phyloP scores from a whole-genome alignment of 2,329 filamentous ascomycete genomes.

The Chaetomiaceae sp. region DNA sequence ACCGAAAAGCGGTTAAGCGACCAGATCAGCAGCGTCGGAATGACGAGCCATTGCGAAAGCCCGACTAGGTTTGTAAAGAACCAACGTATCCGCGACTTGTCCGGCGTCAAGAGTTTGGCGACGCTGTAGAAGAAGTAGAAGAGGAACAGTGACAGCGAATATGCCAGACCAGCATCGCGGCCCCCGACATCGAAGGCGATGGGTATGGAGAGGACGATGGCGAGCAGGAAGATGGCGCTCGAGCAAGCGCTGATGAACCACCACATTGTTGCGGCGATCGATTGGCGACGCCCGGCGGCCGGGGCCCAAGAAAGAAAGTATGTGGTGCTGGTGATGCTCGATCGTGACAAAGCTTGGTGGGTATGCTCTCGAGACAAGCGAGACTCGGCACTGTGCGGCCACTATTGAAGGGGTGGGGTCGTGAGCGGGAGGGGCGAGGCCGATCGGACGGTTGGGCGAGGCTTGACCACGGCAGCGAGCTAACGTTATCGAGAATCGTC shows the following conservation, averaged over 20 bases:
- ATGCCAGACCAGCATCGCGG: constrained; percentile 87
- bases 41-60: constrained; percentile 78
- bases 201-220: constrained; percentile 91
- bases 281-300: constrained; percentile 19
- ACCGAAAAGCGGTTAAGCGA: constrained; percentile 92
- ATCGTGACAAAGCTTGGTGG: not conserved
- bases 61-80: constrained; percentile 65
- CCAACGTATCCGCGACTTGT: constrained; percentile 69
- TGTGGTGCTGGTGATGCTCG: not conserved
- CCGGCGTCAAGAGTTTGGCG: constrained; percentile 76
- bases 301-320: not conserved
- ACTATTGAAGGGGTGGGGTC: constrained; percentile 10
- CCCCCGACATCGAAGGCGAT: constrained; percentile 98
- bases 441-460: not conserved
- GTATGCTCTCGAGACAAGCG: constrained; percentile 11
- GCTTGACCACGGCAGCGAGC: not conserved
- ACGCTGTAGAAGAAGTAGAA: constrained; percentile 90
- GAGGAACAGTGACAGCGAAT: constrained; percentile 79
- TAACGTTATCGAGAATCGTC: not conserved
- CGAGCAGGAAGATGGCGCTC: constrained; percentile 79
- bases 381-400: constrained; percentile 13
- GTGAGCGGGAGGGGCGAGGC: not conserved
- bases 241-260: constrained; percentile 74
- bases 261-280: constrained; percentile 56
- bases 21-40: constrained; percentile 88